These are phyloP conservation scores for Botrytis aclada DNA, from an alignment of 2,329 filamentous ascomycete species.

Conservation along the genomic window DNA sequence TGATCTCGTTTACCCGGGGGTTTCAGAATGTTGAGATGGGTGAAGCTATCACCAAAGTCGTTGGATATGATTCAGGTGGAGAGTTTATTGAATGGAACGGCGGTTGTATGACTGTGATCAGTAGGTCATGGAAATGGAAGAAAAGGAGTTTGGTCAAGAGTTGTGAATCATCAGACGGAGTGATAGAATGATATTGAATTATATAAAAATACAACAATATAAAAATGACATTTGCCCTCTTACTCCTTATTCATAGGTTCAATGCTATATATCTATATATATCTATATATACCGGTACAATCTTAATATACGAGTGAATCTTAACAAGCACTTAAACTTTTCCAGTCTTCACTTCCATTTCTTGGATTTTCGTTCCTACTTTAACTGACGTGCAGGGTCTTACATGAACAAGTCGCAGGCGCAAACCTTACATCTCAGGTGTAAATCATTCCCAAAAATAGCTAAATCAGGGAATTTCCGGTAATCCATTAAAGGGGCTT, in stretches of 20 bases:
- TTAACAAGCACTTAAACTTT: not conserved
- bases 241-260: slow-evolving; percentile 1
- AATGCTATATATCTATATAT: not conserved
- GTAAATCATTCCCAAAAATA: not conserved
- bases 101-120: not conserved
- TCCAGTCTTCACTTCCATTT: not conserved
- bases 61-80: not conserved
- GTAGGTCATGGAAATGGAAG: not conserved
- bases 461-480: slow-evolving; percentile 4
- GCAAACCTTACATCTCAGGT: not conserved
- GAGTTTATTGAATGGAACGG: not conserved
- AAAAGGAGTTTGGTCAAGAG: not conserved
- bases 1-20: slow-evolving; percentile 7
- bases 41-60: slow-evolving; percentile 5
- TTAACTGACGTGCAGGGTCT: not conserved
- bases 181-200: not conserved
- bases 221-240: not conserved
- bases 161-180: not conserved
- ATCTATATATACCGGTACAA: not conserved
- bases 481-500: slow-evolving; percentile 14
- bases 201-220: not conserved
- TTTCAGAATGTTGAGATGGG: not conserved
- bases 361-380: not conserved
- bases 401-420: not conserved
- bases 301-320: slow-evolving; percentile 2